A percentile compares a stretch with the other conserved stretches of the same genome.
Evolutionary conservation across 306 rosid species (phyloP).

Genomic region (Vicia sativa): DNA sequence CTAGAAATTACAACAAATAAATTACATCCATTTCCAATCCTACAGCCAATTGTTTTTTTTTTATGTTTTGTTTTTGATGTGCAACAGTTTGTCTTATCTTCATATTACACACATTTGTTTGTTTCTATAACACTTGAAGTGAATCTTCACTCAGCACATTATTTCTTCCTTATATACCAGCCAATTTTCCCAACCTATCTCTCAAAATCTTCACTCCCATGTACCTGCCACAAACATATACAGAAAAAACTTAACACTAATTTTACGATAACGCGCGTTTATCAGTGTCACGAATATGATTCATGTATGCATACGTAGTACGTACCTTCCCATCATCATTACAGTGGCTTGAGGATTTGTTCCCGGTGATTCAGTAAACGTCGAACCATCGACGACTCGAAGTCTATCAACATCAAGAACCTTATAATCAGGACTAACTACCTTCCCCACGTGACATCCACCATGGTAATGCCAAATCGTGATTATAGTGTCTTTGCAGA

Average conservation of each 20-base stretch:
- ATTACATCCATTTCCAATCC: slow-evolving; percentile 42
- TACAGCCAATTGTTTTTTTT: slow-evolving; percentile 17
- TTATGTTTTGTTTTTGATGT: slow-evolving; percentile 1
- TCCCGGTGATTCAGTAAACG: slow-evolving; percentile 80
- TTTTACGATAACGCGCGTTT: not conserved
- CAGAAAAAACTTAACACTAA: not conserved
- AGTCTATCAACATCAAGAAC: slow-evolving; percentile 78
- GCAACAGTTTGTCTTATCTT: slow-evolving; percentile 32
- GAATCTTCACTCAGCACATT: slow-evolving; percentile 26
- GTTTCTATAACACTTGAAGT: slow-evolving; percentile 3
- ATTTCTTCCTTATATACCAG: slow-evolving; percentile 56
- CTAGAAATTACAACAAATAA: slow-evolving; percentile 44
- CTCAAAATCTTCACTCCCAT: slow-evolving; percentile 87
- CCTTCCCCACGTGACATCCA: slow-evolving; percentile 86
- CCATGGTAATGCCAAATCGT: slow-evolving; percentile 99
- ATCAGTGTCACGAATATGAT: not conserved
- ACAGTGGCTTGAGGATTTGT: slow-evolving; percentile 96
- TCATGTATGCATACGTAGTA: slow-evolving; percentile 44
- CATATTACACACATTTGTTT: slow-evolving; percentile 12
- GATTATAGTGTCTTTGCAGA: slow-evolving; percentile 88
- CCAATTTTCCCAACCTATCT: slow-evolving; percentile 63
- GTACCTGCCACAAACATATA: slow-evolving; percentile 65
- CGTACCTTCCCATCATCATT: slow-evolving; percentile 97
- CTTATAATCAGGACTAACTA: slow-evolving; percentile 56
- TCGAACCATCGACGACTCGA: slow-evolving; percentile 83